phyloP scores from a whole-genome alignment of 148 eudicot genomes.

The Vaccinium darrowii region DNA sequence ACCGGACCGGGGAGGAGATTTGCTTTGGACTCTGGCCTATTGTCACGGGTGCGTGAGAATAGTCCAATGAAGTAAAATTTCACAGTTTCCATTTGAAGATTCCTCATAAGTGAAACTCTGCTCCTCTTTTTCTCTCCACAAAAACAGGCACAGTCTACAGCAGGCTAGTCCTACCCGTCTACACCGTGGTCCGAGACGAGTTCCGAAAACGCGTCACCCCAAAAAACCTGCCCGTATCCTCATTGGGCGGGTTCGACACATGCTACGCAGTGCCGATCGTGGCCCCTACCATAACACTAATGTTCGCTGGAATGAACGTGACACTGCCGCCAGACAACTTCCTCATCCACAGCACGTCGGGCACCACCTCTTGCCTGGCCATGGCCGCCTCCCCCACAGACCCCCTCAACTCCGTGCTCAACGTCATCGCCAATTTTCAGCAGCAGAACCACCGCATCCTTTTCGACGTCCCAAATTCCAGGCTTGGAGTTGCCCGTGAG shows the following conservation, averaged over 20 bases:
- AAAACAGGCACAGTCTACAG: conserved; percentile 68
- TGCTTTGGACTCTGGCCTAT: too few species aligned
- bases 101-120: too few species aligned
- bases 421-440: conserved; percentile 79
- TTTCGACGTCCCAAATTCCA: conserved; percentile 64
- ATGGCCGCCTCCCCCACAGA: conserved; percentile 58
- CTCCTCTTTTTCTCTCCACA: not conserved
- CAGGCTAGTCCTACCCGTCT: conserved; percentile 51
- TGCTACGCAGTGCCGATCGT: conserved; percentile 57
- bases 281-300: conserved; percentile 59
- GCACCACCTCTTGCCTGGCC: conserved; percentile 66
- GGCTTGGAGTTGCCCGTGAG: conserved; percentile 77
- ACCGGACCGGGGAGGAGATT: too few species aligned
- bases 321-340: conserved; percentile 66
- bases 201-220: conserved; percentile 47
- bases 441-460: conserved; percentile 79
- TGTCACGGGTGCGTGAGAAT: too few species aligned
- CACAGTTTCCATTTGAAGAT: too few species aligned
- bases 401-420: conserved; percentile 50
- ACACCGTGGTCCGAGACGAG: conserved; percentile 64
- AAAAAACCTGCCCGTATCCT: conserved; percentile 37
- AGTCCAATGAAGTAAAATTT: too few species aligned
- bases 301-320: conserved; percentile 68
- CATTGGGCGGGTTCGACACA: conserved; percentile 86
- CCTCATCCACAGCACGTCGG: conserved; percentile 60